These are phyloP conservation scores for Paecilomyces dactylethromorphus DNA, from an alignment of 2,329 filamentous ascomycete species.

Conservation along the genomic window DNA sequence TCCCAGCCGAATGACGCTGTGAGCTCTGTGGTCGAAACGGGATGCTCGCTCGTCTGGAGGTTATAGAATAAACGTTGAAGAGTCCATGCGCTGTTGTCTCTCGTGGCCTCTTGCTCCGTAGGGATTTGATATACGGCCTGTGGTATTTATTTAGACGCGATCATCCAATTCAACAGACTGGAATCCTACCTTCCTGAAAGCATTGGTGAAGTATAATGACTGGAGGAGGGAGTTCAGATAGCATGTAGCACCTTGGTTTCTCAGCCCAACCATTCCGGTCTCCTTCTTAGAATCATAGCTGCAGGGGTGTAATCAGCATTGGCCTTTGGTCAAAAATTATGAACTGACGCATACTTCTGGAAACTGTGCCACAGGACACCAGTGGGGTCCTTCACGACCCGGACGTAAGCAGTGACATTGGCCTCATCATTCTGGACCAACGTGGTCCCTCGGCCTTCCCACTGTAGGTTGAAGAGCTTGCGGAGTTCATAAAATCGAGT, in stretches of 20 bases:
- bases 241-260: constrained; percentile 92
- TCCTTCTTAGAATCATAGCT: constrained; percentile 98
- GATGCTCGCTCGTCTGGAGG: constrained; percentile 74
- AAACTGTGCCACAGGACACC: constrained; percentile 44
- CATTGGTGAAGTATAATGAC: constrained; percentile 80
- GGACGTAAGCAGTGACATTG: constrained; percentile 41
- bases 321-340: constrained; percentile 16
- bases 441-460: constrained; percentile 61
- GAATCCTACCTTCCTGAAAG: constrained; percentile 72
- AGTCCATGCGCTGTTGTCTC: constrained; percentile 85
- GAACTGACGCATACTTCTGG: constrained; percentile 28
- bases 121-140: constrained; percentile 96
- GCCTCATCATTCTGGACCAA: constrained; percentile 43
- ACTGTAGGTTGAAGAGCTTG: constrained; percentile 72
- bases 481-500: constrained; percentile 90
- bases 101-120: constrained; percentile 74
- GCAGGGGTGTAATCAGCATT: constrained; percentile 40
- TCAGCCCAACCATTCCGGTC: constrained; percentile 91
- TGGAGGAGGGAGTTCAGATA: constrained; percentile 81
- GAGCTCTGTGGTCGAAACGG: constrained; percentile 85
- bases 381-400: constrained; percentile 43
- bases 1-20: constrained; percentile 98
- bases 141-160: neutral
- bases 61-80: constrained; percentile 92
- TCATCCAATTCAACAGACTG: constrained; percentile 4